Base-by-base conservation (phyloP, 352 stramenopile genomes). In the Blastocystis sp. region DNA sequence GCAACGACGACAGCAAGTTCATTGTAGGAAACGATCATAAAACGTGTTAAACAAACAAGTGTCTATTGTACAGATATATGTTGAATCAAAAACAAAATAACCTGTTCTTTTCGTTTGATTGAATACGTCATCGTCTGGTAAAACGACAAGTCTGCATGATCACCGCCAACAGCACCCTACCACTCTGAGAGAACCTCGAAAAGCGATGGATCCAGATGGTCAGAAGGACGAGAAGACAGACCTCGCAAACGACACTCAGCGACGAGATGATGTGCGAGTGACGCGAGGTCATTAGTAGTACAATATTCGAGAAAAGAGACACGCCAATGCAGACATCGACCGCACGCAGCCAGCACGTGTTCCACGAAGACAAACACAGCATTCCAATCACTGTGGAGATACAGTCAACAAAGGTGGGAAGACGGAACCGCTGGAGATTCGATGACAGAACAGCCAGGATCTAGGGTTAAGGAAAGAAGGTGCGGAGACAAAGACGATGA, bases 81-180 rank as follows among this genome's bases (percentile, higher is more conserved):
- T 37, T 85, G 47, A 20, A 64, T 54, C 39, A 85, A 66, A 68
- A 68, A 85, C 7, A 85, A 50, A 34, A 85, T 85, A 68, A 69
- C 73, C 0, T 65, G 18, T 1, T 66, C 20, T 13, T 26, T 24
- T 3, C 73, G 73, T 9, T 45, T 59, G 55, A 85, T 85, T 30
- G 73, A 85, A 45, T 69, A 85, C 11, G 73, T 85, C 73, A 85
- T 85, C 9, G 73, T 55, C 53, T 85, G 73, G 16, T 68, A 85
- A 43, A 85, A 85, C 20, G 50, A 39, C 11, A 85, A 43, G 16
- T 85, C 73, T 85, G 50, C 56, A 13, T 45, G 13, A 66, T 41
- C 37, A 4, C n/a, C 7, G 18, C 50, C n/a, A 45, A 3, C 26
- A 5, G 34, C 20, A 26, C 11, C 2, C 3, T 24, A 68, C 73